These are phyloP conservation scores for Lyophyllum semitale DNA, from an alignment of 768 basidiomycete species.

Conservation along the genomic window DNA sequence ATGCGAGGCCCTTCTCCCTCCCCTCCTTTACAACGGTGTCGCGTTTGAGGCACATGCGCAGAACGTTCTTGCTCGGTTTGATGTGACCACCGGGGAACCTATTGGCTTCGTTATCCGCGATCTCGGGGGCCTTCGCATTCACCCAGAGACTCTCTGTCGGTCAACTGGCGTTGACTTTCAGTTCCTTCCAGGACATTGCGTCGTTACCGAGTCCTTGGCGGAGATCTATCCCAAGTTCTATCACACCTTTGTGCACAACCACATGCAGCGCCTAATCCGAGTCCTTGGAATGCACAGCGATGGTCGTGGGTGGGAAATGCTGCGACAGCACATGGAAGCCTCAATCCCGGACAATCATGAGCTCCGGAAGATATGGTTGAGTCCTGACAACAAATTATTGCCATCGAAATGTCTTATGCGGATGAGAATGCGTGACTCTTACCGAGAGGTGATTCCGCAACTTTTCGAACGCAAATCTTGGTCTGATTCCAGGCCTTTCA, in stretches of 20 bases:
- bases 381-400: slow-evolving; percentile 37
- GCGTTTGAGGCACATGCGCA: slow-evolving; percentile 66
- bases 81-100: slow-evolving; percentile 39
- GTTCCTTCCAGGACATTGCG: slow-evolving; percentile 55
- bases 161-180: slow-evolving; percentile 53
- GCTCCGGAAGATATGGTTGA: slow-evolving; percentile 50
- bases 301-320: slow-evolving; percentile 52
- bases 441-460: slow-evolving; percentile 48
- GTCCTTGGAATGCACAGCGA: slow-evolving; percentile 53
- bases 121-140: slow-evolving; percentile 57
- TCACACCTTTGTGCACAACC: slow-evolving; percentile 62
- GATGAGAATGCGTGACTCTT: slow-evolving; percentile 58
- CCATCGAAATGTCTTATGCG: slow-evolving; percentile 59
- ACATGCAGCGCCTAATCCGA: slow-evolving; percentile 57
- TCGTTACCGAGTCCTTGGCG: slow-evolving; percentile 46
- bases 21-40: slow-evolving; percentile 55
- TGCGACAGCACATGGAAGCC: slow-evolving; percentile 44
- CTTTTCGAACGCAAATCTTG: not conserved
- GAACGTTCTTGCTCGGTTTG: slow-evolving; percentile 52
- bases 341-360: slow-evolving; percentile 47
- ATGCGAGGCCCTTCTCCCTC: slow-evolving; percentile 52
- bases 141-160: slow-evolving; percentile 46
- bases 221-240: slow-evolving; percentile 60
- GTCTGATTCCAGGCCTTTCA: slow-evolving; percentile 19
- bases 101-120: slow-evolving; percentile 58